Percentiles rank a stretch among this genome's conserved stretches.
These are phyloP conservation scores for Fusarium sp. DNA, from an alignment of 2,329 filamentous ascomycete genomes.

Conservation along the genomic window DNA sequence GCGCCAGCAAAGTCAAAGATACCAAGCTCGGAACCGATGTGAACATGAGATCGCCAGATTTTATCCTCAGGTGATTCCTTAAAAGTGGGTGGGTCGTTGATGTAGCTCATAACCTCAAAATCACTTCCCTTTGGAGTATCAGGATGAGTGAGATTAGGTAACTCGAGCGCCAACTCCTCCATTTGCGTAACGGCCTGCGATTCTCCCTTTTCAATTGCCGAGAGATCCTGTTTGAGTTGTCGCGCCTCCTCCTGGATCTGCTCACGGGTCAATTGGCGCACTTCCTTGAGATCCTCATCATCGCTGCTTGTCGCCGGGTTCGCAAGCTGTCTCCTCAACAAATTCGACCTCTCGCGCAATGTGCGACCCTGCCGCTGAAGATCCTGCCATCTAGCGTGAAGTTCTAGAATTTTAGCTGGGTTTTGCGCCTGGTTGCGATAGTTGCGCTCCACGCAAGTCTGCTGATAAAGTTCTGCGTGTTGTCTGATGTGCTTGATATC, in stretches of 20 bases:
- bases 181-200: constrained; percentile 72
- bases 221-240: constrained; percentile 70
- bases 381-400: constrained; percentile 68
- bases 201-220: constrained; percentile 70
- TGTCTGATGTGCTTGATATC: constrained; percentile 92
- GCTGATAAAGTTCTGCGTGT: constrained; percentile 80
- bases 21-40: constrained; percentile 86
- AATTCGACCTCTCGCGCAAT: constrained; percentile 74
- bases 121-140: constrained; percentile 78
- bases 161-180: constrained; percentile 75
- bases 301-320: constrained; percentile 60
- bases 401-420: constrained; percentile 64
- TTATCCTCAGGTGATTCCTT: constrained; percentile 44
- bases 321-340: constrained; percentile 65
- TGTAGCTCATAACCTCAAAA: constrained; percentile 75
- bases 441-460: constrained; percentile 87
- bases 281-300: constrained; percentile 53
- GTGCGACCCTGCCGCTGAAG: constrained; percentile 69
- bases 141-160: constrained; percentile 87
- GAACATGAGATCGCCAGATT: constrained; percentile 79
- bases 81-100: constrained; percentile 74
- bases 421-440: constrained; percentile 70
- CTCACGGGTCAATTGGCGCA: constrained; percentile 56
- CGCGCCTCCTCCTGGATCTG: constrained; percentile 72
- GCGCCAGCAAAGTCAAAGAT: constrained; percentile 91